phyloP scores from a whole-genome alignment of 805 yeast species.

The Starmerella geochares region DNA sequence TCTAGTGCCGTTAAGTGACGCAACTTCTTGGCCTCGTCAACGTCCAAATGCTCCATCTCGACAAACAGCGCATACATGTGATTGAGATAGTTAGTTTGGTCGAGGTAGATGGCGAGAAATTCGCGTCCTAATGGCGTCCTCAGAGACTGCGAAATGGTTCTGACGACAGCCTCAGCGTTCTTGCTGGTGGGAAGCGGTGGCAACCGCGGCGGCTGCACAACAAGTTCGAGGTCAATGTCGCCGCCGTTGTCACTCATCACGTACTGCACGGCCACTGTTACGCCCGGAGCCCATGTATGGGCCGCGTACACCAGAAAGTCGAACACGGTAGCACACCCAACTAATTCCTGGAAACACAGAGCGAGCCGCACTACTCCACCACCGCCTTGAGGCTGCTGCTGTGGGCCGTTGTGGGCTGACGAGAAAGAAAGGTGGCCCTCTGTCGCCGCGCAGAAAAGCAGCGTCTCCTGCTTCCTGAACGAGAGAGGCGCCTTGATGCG shows the following conservation, averaged over 20 bases:
- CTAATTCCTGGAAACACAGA: constrained; percentile 79
- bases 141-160: constrained; percentile 49
- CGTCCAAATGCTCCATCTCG: too few relatives aligned
- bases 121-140: constrained; percentile 54
- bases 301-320: constrained; percentile 70
- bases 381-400: not conserved
- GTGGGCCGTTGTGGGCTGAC: too few relatives aligned
- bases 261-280: constrained; percentile 15
- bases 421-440: constrained; percentile 28
- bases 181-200: constrained; percentile 50
- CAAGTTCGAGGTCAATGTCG: constrained; percentile 58
- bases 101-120: constrained; percentile 47
- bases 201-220: constrained; percentile 66
- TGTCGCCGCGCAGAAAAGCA: constrained; percentile 85
- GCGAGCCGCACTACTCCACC: constrained; percentile 47
- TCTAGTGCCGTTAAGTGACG: constrained; percentile 28
- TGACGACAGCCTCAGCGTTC: constrained; percentile 46
- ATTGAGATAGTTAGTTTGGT: constrained; percentile 43
- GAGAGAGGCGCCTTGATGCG: constrained; percentile 64
- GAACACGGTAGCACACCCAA: constrained; percentile 76
- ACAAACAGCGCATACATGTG: constrained; percentile 44
- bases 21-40: too few relatives aligned
- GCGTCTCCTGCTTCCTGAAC: constrained; percentile 86
- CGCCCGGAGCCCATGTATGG: constrained; percentile 33
- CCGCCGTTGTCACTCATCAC: constrained; percentile 2